phyloP scores from a whole-genome alignment of 768 basidiomycete genomes.

The Daedaleopsis sinensis region DNA sequence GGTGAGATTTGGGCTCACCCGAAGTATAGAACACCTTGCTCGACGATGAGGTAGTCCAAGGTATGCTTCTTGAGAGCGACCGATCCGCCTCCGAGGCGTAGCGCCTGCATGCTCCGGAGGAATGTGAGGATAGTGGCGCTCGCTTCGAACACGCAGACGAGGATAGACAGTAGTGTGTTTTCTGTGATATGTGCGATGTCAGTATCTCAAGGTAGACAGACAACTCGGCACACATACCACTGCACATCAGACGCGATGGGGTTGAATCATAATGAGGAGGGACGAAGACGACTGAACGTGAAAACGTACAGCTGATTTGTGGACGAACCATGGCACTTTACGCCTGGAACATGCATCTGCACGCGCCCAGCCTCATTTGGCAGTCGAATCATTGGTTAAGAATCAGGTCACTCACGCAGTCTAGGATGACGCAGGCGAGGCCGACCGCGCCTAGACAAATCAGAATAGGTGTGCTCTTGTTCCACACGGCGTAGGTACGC shows the following conservation, averaged over 20 bases:
- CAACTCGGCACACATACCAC: too few species aligned
- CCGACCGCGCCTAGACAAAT: conserved; percentile 20
- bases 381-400: not conserved
- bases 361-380: not conserved
- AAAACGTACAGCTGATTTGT: conserved; percentile 21
- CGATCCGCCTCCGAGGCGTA: conserved; percentile 1
- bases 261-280: too few species aligned
- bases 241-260: too few species aligned
- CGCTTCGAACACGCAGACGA: conserved; percentile 26
- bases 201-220: not conserved
- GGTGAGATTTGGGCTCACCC: not conserved
- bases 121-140: conserved; percentile 20
- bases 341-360: conserved; percentile 27
- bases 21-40: conserved; percentile 14
- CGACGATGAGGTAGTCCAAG: conserved; percentile 14
- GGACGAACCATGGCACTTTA: conserved; percentile 18
- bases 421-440: conserved; percentile 25
- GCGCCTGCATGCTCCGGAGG: conserved; percentile 22
- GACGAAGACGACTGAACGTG: not conserved
- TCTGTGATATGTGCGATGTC: conserved; percentile 7
- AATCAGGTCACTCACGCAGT: conserved; percentile 21
- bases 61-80: conserved; percentile 2
- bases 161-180: conserved; percentile 22
- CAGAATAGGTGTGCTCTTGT: conserved; percentile 24
- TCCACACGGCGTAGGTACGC: conserved; percentile 7